A percentile compares a stretch with the other conserved stretches of the same genome.
phyloP scores from a whole-genome alignment of 768 basidiomycete genomes.

The Cytidiella melzeri region DNA sequence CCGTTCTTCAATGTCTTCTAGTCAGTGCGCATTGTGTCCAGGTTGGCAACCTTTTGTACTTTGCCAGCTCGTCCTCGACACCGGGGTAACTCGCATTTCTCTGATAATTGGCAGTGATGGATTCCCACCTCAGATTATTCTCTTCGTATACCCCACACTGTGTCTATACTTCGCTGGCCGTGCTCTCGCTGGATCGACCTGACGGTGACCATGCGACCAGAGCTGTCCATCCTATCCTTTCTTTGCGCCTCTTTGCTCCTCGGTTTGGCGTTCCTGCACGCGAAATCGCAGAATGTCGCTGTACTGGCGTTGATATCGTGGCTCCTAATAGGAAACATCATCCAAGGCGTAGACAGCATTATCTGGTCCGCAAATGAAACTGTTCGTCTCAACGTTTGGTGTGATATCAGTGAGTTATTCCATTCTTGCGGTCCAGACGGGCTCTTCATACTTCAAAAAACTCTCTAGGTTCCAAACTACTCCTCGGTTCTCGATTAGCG shows the following conservation, averaged over 20 bases:
- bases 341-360: constrained; percentile 31
- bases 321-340: constrained; percentile 26
- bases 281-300: constrained; percentile 24
- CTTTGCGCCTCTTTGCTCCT: constrained; percentile 19
- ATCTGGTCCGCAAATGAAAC: constrained; percentile 26
- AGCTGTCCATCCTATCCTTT: constrained; percentile 25
- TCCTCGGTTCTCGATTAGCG: constrained; percentile 16
- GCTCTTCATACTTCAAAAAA: neutral
- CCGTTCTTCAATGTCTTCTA: constrained; percentile 8
- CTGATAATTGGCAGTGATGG: constrained; percentile 4
- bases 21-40: constrained; percentile 8
- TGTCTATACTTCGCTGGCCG: constrained; percentile 4
- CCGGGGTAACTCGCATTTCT: constrained; percentile 1
- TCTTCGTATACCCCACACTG: constrained; percentile 12
- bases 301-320: constrained; percentile 27
- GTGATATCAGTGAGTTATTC: constrained; percentile 30
- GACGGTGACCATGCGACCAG: constrained; percentile 19
- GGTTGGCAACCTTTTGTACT: constrained; percentile 12
- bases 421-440: neutral
- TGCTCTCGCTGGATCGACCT: constrained; percentile 14
- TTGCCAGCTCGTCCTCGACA: neutral
- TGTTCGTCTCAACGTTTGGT: constrained; percentile 27
- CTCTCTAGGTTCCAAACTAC: constrained; percentile 17
- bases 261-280: constrained; percentile 22
- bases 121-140: neutral